These are phyloP conservation scores for Flaveria robusta DNA, from an alignment of 129 eudicot species.

Conservation along the genomic window DNA sequence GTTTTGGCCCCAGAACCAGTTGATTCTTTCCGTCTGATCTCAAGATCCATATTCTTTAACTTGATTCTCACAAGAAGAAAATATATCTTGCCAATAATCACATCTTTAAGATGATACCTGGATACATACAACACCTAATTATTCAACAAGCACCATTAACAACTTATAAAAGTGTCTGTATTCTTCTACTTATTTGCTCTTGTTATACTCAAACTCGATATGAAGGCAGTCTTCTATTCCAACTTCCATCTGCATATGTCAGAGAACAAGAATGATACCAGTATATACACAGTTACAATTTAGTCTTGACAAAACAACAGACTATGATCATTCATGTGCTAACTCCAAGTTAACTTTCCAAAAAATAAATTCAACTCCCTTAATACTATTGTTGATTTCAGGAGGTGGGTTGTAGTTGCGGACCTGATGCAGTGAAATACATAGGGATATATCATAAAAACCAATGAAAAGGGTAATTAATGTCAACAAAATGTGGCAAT, in stretches of 20 bases:
- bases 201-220: slow-evolving; percentile 85
- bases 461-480: neutral
- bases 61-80: slow-evolving; percentile 95
- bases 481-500: neutral
- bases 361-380: slow-evolving; percentile 43
- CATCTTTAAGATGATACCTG: slow-evolving; percentile 98
- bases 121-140: neutral
- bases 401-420: slow-evolving; percentile 75
- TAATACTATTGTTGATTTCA: slow-evolving; percentile 75
- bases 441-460: slow-evolving; percentile 13
- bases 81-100: slow-evolving; percentile 89
- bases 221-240: slow-evolving; percentile 89
- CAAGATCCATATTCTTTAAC: slow-evolving; percentile 95
- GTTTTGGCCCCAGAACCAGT: slow-evolving; percentile 96
- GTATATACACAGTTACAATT: slow-evolving; percentile 12
- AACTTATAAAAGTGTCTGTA: neutral
- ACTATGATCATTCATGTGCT: slow-evolving; percentile 8
- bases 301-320: neutral
- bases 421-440: slow-evolving; percentile 47
- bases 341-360: neutral
- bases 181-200: slow-evolving; percentile 65
- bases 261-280: neutral
- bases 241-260: slow-evolving; percentile 70
- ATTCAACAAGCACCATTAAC: neutral
- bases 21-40: slow-evolving; percentile 92